Evolutionary conservation across 179 eudicot genomes (phyloP), one percentile per base, ranked within the genome.

Genomic region (Drosera spatulata): DNA sequence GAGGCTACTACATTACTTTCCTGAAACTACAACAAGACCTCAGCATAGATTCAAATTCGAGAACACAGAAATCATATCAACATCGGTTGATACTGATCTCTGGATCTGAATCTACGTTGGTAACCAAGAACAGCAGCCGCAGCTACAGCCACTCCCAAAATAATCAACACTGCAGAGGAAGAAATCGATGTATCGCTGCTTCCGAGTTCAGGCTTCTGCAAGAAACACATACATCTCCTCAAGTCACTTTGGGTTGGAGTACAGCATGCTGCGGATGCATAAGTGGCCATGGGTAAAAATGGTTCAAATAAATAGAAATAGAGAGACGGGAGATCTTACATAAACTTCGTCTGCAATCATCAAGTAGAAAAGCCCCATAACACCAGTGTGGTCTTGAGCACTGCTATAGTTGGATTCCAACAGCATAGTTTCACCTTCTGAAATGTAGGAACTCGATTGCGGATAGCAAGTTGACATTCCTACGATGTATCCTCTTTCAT

Each of bases 391-490:
- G 61, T 53, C 50, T 48, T 33, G 76, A 41, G 75, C 56, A 40
- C 83, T 73, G 73, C 82, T 87, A 55, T 90, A 90, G 52, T 83
- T 87, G 14, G 95, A 87, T 50, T 75, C 93, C 7, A 87, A 67
- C 58, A 80, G 53, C 12, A 91, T 71, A 15, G 61, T 66, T 73
- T 91, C 97, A 45, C 88, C 94, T 39, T 69, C 73, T 22, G 75
- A 49, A 49, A 91, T 80, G 71, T 71, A 66, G 13, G 97, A 75
- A 12, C 88, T 90, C 2, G 87, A 90, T 11, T 49, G 61, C 50
- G 97, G 97, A 66, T 87, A 90, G 68, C 97, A 90, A 7, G 87
- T 76, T 9, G 95, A 80, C 97, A 91, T 88, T 71, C 97, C 97
- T 11, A 91, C 97, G 13, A 91, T 71, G 63, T 91, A 91, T 57